Evolutionary conservation across 768 basidiomycete species (phyloP), one percentile per base, ranked within the genome.

Genomic region (Lyophyllum semitale): DNA sequence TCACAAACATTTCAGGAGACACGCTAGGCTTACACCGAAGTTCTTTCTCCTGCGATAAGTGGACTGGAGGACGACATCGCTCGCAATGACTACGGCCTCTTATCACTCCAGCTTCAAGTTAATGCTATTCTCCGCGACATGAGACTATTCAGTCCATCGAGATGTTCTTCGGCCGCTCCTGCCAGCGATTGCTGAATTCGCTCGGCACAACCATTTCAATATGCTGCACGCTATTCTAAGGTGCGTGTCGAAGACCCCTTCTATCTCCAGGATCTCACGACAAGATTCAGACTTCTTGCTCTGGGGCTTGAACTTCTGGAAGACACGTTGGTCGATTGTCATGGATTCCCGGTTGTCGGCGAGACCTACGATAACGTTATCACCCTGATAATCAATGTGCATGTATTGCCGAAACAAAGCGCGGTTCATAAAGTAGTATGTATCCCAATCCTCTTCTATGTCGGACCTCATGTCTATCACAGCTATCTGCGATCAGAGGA

Each of bases 361-460:
- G 74, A 79, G 55, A 68, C 74, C 15, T 76, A 66, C 44, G 64
- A 75, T 76, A 46, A 3, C 20, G 27, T 2, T 25, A 8, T 48
- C 20, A 15, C 42, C 20, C 55, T 32, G 12, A 17, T 50, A 33
- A 9, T 13, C 45, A 37, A n/a, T 32, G 38, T 35, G n/a, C 37
- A 42, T 15, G 12, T 32, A 6, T 43, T n/a, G 9, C 2, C 7
- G 27, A 43, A 20, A 7, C 41, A 1, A 8, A 80, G 78, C 74
- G 3, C 67, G 78, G 8, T 76, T 78, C 57, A 77, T 79, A 70
- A 81, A 80, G 64, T 81, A 80, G 78, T 76, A 29, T 53, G 77
- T 63, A 15, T 20, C 13, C 35, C 9, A 4, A 29, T 13, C 13
- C 9, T 1, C 22, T 33, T 29, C 18, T 25, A 2, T 8, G 11